Evolutionary conservation across 2,329 filamentous ascomycete genomes (phyloP), one percentile per base, ranked within the genome.

Genomic region (Ceratocystis diversiconidia): DNA sequence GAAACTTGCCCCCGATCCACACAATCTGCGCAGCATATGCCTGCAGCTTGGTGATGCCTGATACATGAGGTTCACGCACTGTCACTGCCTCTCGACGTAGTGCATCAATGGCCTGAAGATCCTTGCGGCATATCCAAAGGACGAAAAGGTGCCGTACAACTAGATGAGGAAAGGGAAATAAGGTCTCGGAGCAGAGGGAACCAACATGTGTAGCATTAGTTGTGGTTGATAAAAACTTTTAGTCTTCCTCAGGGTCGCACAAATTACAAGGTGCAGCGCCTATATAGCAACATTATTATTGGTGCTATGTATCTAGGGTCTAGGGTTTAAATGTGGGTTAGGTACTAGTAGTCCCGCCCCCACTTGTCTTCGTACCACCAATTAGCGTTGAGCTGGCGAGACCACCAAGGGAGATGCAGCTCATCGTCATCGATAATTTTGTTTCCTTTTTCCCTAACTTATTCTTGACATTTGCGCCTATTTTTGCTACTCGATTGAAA

Each of bases 1-100:
- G 94, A 73, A 99, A 97, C 77, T 99, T 99, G 68, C 90, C 90
- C 65, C 87, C 85, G 71, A 97, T 86, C 89, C 92, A 97, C 69
- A 90, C 87, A 66, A 99, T 80, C 79, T 99, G 94, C 10, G 88
- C 92, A 3, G 91, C 90, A 76, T 99, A 99, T 17, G 85, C 83
- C 72, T 94, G 86, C n/a, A 99, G 81, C 78, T 92, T 94, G 72
- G 84, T 87, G 70, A 96, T 82, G 25, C 92, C 92, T 73, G 88
- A 95, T 4, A 83, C 79, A 73, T 99, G 94, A 2, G 94, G 85
- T 73, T 99, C 94, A 67, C 88, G 84, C 1, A 94, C 88, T 74
- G 91, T 90, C 65, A 96, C 81, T n/a, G 94, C 94, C 73, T 95
- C 89, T 68, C 83, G 83, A 4, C 94, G 86, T 66, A 97, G 78